A percentile compares a stretch with the other conserved stretches of the same genome.
Evolutionary conservation across 805 yeast genomes (phyloP).

Genomic region (Schwanniomyces sp.): DNA sequence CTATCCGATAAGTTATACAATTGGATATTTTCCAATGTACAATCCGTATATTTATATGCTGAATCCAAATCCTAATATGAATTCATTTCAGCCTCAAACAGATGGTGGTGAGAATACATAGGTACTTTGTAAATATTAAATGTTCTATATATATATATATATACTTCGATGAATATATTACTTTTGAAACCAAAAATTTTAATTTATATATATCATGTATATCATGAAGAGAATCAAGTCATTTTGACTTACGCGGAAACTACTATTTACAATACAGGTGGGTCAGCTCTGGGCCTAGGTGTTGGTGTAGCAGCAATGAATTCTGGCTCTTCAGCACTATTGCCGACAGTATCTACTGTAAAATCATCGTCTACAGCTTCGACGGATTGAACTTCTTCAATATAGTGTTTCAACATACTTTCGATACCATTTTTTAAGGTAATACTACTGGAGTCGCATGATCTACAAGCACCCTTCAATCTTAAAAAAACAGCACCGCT

Average conservation of each 20-base stretch:
- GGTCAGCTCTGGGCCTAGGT: slow-evolving; percentile 28
- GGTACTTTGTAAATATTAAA: slow-evolving; percentile 1
- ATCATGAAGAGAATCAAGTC: neutral
- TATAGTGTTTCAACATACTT: slow-evolving; percentile 67
- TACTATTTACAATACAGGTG: slow-evolving; percentile 25
- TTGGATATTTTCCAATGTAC: slow-evolving; percentile 6
- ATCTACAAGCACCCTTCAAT: slow-evolving; percentile 69
- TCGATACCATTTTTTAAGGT: slow-evolving; percentile 71
- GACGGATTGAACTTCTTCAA: slow-evolving; percentile 65
- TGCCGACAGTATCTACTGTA: neutral
- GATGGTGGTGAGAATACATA: neutral
- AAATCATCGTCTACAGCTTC: slow-evolving; percentile 47
- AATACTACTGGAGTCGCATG: slow-evolving; percentile 67
- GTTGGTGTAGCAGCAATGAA: slow-evolving; percentile 11
- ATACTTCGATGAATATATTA: neutral
- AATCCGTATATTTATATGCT: slow-evolving; percentile 9
- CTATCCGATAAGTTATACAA: neutral
- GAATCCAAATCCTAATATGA: neutral
- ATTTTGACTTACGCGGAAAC: neutral
- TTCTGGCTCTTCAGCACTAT: neutral
- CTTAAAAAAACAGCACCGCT: slow-evolving; percentile 58
- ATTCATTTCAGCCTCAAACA: neutral
- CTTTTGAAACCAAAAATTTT: neutral
- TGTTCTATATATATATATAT: neutral
- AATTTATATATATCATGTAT: neutral